phyloP scores from a whole-genome alignment of 371 early-diverging fungal species.

The Haplosporangium sp. region DNA sequence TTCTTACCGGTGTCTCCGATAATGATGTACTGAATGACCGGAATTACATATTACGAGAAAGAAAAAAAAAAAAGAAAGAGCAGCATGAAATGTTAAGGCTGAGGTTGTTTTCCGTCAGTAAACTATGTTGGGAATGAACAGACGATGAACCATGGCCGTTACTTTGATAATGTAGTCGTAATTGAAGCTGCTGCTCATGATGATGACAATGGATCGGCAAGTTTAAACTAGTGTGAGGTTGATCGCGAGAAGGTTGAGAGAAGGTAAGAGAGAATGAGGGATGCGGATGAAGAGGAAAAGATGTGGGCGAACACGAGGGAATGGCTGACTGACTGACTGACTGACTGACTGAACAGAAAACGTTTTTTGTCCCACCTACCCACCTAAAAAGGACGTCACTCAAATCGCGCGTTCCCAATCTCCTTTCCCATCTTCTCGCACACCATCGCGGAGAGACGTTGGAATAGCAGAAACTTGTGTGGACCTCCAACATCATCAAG shows the following conservation, averaged over 20 bases:
- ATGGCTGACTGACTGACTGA: neutral
- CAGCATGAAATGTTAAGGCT: slow-evolving; percentile 1
- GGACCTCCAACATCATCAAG: too few relatives aligned
- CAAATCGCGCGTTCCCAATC: neutral
- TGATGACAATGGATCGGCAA: slow-evolving; percentile 18
- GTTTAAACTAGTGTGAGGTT: neutral
- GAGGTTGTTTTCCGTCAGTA: neutral
- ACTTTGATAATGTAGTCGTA: slow-evolving; percentile 71
- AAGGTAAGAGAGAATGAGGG: neutral
- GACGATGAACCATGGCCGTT: slow-evolving; percentile 3
- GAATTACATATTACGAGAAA: neutral
- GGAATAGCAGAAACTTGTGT: too few relatives aligned
- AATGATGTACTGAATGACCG: slow-evolving; percentile 72
- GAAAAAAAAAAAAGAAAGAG: slow-evolving; percentile 9
- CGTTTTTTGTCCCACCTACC: neutral
- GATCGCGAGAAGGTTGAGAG: neutral
- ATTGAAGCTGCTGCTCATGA: slow-evolving; percentile 59
- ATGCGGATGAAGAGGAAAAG: slow-evolving; percentile 1
- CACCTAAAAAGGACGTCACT: slow-evolving; percentile 14
- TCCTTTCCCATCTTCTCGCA: neutral
- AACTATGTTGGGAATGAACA: neutral
- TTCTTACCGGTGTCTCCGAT: slow-evolving; percentile 83
- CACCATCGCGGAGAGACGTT: too few relatives aligned
- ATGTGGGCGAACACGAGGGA: neutral
- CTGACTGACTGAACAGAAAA: too few relatives aligned